phyloP scores from a whole-genome alignment of 1,139 yeast genomes.

The Geotrichum phurueaensis region DNA sequence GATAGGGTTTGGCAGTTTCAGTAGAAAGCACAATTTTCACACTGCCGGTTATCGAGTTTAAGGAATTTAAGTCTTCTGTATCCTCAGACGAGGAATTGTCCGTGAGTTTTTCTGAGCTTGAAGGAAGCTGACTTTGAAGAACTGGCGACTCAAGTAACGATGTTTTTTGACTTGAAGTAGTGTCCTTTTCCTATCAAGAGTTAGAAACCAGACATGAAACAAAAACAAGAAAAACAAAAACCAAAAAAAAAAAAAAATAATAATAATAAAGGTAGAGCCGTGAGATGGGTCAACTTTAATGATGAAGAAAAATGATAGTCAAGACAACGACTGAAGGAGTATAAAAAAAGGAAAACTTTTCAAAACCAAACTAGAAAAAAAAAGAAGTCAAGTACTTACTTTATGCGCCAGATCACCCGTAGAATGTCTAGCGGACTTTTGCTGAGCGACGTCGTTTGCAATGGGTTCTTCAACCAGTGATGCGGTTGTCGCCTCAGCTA shows the following conservation, averaged over 20 bases:
- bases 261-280: no score
- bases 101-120: background rate
- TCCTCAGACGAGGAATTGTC: background rate
- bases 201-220: background rate
- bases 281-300: background rate
- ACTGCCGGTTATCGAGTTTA: background rate
- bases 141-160: background rate
- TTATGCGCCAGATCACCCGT: background rate
- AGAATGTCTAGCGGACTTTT: background rate
- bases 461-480: background rate
- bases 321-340: background rate
- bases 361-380: no score
- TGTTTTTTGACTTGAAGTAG: background rate
- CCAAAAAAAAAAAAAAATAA: background rate
- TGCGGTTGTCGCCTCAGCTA: background rate
- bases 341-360: background rate
- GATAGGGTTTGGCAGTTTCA: background rate
- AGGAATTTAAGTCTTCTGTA: background rate
- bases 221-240: background rate
- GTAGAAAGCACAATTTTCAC: background rate
- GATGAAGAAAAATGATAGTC: background rate
- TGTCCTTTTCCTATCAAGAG: conserved; percentile 4
- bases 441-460: background rate
- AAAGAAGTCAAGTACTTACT: background rate
- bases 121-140: background rate